A percentile compares a stretch with the other conserved stretches of the same genome.
Evolutionary conservation across 2,329 filamentous ascomycete genomes (phyloP).

Genomic region (Alternaria hordeiaustralica): DNA sequence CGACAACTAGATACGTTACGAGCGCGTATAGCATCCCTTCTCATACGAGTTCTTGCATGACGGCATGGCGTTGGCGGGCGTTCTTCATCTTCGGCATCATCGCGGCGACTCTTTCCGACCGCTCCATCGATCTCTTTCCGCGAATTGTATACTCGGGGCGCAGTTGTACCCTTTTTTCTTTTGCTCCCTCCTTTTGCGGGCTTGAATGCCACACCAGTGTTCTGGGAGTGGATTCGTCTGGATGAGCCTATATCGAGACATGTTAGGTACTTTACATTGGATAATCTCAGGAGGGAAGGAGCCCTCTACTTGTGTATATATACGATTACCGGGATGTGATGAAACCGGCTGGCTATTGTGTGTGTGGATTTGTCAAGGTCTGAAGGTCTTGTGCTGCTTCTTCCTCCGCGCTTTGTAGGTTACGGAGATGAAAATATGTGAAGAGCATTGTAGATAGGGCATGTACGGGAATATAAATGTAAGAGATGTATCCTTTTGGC

Average conservation of each 20-base stretch:
- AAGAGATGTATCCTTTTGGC: background rate
- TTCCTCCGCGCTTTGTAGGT: background rate
- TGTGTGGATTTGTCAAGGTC: background rate
- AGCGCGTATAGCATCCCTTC: slow-evolving; percentile 10
- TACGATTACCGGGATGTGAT: slow-evolving; percentile 1
- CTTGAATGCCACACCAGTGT: background rate
- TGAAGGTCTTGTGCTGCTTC: background rate
- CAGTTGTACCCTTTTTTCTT: slow-evolving; percentile 8
- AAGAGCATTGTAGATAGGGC: slow-evolving; percentile 6
- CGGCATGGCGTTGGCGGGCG: slow-evolving; percentile 32
- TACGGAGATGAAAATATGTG: background rate
- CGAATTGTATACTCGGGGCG: slow-evolving; percentile 18
- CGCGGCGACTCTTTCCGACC: background rate
- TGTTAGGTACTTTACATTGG: slow-evolving; percentile 8
- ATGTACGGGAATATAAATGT: slow-evolving; percentile 3
- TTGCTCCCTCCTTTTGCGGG: background rate
- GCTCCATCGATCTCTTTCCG: slow-evolving; percentile 13
- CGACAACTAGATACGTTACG: background rate
- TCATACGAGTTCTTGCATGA: slow-evolving; percentile 25
- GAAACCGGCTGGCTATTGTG: background rate
- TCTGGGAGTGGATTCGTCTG: background rate
- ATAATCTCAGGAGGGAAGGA: slow-evolving; percentile 2
- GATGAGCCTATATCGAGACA: background rate
- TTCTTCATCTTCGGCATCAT: slow-evolving; percentile 23
- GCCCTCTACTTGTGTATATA: slow-evolving; percentile 2